Conservation (phyloP, 2,329 filamentous ascomycete genomes). For the Pseudovirgaria hyperparasitica region DNA sequence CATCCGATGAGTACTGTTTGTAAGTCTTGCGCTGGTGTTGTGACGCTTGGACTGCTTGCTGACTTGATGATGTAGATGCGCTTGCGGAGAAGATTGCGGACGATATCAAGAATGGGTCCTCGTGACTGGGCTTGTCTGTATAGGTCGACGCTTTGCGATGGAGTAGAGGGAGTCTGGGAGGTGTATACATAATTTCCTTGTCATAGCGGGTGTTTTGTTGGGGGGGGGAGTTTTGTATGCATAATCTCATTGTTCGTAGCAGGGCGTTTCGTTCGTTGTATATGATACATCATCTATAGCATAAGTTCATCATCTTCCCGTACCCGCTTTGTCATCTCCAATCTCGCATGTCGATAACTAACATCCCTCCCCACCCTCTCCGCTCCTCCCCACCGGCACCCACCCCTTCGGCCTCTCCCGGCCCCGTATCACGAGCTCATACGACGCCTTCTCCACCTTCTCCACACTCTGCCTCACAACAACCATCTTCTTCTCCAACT, state of each 20-base stretch:
- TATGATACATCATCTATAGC: background rate
- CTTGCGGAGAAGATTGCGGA: constrained; percentile 7
- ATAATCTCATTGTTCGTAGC: too few relatives aligned
- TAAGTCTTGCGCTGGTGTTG: too few relatives aligned
- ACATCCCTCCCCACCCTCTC: constrained; percentile 28
- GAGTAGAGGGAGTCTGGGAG: too few relatives aligned
- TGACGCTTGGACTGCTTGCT: too few relatives aligned
- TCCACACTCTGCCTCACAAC: constrained; percentile 80
- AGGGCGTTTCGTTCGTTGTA: background rate
- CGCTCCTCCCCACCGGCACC: constrained; percentile 60
- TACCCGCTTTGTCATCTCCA: background rate
- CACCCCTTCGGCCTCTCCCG: constrained; percentile 84
- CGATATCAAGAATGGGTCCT: constrained; percentile 4
- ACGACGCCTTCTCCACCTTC: constrained; percentile 86
- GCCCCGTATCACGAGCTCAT: constrained; percentile 76
- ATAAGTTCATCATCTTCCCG: background rate
- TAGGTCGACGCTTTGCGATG: too few relatives aligned
- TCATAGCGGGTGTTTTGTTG: too few relatives aligned
- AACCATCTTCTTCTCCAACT: constrained; percentile 67
- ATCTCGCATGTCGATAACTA: constrained; percentile 24
- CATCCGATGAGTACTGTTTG: constrained; percentile 13
- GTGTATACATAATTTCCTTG: too few relatives aligned
- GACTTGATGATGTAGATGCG: constrained; percentile 8
- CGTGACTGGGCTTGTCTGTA: too few relatives aligned
- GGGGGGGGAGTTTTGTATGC: too few relatives aligned